Percentiles rank a stretch among this genome's conserved stretches.
These are phyloP conservation scores for Cladophialophora yegresii DNA, from an alignment of 2,329 filamentous ascomycete species.

Conservation along the genomic window DNA sequence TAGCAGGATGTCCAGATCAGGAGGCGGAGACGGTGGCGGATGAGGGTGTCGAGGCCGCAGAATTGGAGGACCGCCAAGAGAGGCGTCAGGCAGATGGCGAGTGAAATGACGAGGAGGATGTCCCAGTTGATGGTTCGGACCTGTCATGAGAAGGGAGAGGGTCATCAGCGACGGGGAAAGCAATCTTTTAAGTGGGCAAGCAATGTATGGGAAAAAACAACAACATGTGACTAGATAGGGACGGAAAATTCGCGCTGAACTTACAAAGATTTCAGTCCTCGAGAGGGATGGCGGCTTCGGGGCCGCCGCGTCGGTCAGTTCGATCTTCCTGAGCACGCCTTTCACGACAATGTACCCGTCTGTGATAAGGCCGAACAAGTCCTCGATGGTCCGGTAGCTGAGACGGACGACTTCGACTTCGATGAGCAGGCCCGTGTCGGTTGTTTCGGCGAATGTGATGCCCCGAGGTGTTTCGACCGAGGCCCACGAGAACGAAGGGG, in stretches of 20 bases:
- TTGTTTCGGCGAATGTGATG: slow-evolving; percentile 18
- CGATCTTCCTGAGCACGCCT: slow-evolving; percentile 17
- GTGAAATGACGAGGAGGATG: not conserved
- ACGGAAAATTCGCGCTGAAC: not conserved
- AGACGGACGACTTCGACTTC: slow-evolving; percentile 17
- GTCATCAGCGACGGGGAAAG: not conserved
- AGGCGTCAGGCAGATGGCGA: not conserved
- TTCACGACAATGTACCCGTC: slow-evolving; percentile 21
- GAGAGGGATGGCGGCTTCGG: not conserved
- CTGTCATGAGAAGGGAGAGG: not conserved
- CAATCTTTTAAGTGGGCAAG: not conserved
- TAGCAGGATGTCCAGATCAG: not conserved
- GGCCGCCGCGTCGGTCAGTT: slow-evolving; percentile 8
- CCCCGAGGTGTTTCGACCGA: slow-evolving; percentile 17
- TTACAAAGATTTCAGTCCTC: not conserved
- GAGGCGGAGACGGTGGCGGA: not conserved
- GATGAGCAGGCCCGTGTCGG: slow-evolving; percentile 11
- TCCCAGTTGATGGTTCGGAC: not conserved
- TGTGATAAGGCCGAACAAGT: slow-evolving; percentile 18
- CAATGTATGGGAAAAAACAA: no score
- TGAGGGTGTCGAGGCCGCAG: not conserved
- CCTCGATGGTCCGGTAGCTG: slow-evolving; percentile 10
- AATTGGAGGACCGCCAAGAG: not conserved
- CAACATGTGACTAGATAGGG: no score
- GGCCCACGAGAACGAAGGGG: slow-evolving; percentile 22